Evolutionary conservation across 2,329 filamentous ascomycete genomes (phyloP), one percentile per base, ranked within the genome.

Genomic region (Capronia americana): DNA sequence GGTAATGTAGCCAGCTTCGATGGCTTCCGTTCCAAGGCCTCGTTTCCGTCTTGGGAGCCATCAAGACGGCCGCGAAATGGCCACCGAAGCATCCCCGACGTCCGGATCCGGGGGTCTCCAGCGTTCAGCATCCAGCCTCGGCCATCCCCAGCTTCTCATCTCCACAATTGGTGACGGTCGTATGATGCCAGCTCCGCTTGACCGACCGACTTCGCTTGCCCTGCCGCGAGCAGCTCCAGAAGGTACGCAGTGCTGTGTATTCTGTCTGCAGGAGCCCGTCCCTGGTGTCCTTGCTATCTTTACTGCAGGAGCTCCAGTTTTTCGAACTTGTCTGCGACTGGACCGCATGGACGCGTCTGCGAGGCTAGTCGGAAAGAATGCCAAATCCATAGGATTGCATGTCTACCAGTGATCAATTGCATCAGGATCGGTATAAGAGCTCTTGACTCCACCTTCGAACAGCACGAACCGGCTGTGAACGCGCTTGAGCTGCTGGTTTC

Each of bases 151-250:
- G 24, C 28, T 55, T 32, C 53, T 32, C 53, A 30, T 34, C 53
- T 12, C 53, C 53, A 55, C 53, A 30, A 23, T 34, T 2, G 24
- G 24, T 17, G 28, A 34, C 28, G 24, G 5, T 55, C 24, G 53
- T 26, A 30, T 51, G 48, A 51, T 51, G 48, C 24, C 58, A 23
- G 32, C 46, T 61, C 58, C 58, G 58, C 46, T 61, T 50, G 58
- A 38, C 58, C 58, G 58, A 53, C 48, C 46, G 28, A 32, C 30
- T 41, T 61, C 58, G 24, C 57, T 34, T 34, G 46, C 30, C 11
- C 28, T 32, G 12, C 53, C 20, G 46, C 44, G 46, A 60, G n/a
- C 44, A 53, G 10, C 26, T 34, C 30, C 30, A 38, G 24, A 46
- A 8, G 17, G 10, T n/a, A 46, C 11, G 6, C 30, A 38, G 28